Conservation (phyloP, 2,329 filamentous ascomycete genomes). For the Colletotrichum costaricense region DNA sequence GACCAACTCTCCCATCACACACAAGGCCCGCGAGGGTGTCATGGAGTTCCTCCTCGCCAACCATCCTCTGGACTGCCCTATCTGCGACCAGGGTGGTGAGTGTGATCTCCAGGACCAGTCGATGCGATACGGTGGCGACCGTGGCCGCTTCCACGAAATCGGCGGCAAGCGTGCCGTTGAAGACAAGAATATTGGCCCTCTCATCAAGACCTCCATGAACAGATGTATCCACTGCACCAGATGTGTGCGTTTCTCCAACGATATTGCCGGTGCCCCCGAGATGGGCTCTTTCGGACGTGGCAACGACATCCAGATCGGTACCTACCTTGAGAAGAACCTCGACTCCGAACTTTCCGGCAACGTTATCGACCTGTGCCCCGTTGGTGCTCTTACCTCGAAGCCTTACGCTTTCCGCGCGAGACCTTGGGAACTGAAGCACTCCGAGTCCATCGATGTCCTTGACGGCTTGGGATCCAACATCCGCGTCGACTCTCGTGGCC, state of each 20-base stretch:
- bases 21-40: constrained; percentile 98
- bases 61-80: constrained; percentile 94
- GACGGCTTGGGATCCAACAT: constrained; percentile 96
- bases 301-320: constrained; percentile 98
- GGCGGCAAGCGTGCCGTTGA: constrained; percentile 97
- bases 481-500: constrained; percentile 88
- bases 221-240: constrained; percentile 99
- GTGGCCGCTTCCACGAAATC: constrained; percentile 96
- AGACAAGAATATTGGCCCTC: constrained; percentile 98
- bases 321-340: constrained; percentile 93
- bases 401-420: constrained; percentile 97
- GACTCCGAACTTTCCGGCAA: constrained; percentile 97
- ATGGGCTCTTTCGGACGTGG: constrained; percentile 94
- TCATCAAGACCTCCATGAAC: constrained; percentile 99
- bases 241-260: constrained; percentile 97
- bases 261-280: constrained; percentile 94
- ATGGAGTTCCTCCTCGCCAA: constrained; percentile 99
- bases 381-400: constrained; percentile 96
- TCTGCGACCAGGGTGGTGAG: constrained; percentile 99
- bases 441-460: constrained; percentile 94
- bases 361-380: constrained; percentile 97
- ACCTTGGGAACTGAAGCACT: constrained; percentile 97
- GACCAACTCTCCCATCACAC: constrained; percentile 94
- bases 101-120: constrained; percentile 99
- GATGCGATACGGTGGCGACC: constrained; percentile 96